phyloP scores from a whole-genome alignment of 306 rosid genomes.

The Glycyrrhiza uralensis region DNA sequence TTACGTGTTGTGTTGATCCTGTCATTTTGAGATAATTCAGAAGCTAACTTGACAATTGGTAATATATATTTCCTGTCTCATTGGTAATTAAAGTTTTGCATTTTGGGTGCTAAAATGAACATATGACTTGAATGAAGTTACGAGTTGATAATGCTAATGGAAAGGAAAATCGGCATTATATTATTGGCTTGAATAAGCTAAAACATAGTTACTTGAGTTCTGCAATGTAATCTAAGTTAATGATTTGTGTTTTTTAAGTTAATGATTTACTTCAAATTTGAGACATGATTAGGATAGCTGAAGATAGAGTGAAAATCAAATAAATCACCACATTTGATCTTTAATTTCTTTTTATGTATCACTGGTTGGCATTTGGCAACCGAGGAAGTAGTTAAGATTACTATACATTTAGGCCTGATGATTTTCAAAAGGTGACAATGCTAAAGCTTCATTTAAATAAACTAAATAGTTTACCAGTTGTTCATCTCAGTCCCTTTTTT shows the following conservation, averaged over 20 bases:
- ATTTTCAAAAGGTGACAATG: not conserved
- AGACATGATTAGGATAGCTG: not conserved
- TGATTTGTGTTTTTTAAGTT: too few species aligned
- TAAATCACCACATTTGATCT: not conserved
- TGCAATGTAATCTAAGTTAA: not conserved
- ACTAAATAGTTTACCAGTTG: not conserved
- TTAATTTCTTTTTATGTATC: not conserved
- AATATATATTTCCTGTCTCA: too few species aligned
- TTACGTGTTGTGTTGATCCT: too few species aligned
- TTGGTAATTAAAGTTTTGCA: not conserved
- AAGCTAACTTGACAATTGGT: too few species aligned
- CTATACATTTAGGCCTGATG: not conserved
- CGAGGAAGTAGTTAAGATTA: not conserved
- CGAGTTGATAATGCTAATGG: not conserved
- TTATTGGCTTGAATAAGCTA: too few species aligned
- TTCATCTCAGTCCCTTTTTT: not conserved
- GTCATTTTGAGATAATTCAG: too few species aligned
- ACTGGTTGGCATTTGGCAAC: not conserved
- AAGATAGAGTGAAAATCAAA: not conserved
- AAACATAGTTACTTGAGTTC: not conserved
- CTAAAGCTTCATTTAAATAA: not conserved
- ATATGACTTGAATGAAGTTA: not conserved
- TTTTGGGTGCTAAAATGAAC: not conserved
- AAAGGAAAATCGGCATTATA: too few species aligned
- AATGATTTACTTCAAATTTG: not conserved